A percentile compares a stretch with the other conserved stretches of the same genome.
Evolutionary conservation across 768 basidiomycete genomes (phyloP).

Genomic region (Panaeolus cyanescens): DNA sequence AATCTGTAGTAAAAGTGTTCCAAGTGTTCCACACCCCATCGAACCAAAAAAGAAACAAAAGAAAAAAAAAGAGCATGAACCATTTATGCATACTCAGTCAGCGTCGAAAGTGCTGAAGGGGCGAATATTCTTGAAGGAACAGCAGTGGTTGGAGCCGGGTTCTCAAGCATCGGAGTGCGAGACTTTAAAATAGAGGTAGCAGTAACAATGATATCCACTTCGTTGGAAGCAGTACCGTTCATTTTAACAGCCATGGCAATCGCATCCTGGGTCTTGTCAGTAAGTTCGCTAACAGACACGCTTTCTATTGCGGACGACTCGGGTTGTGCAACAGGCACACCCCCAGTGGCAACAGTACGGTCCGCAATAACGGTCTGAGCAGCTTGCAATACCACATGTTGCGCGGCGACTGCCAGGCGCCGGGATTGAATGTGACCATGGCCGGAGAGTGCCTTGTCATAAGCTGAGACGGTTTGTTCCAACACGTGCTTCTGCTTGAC

Average conservation of each 20-base stretch:
- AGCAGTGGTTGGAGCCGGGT: conserved; percentile 19
- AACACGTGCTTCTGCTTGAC: conserved; percentile 84
- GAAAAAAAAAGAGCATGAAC: conserved; percentile 19
- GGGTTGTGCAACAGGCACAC: conserved; percentile 35
- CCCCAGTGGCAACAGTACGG: conserved; percentile 41
- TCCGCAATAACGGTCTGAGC: conserved; percentile 66
- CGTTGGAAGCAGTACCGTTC: conserved; percentile 70
- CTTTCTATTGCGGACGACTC: conserved; percentile 47
- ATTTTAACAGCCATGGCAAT: conserved; percentile 84
- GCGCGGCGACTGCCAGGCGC: conserved; percentile 73
- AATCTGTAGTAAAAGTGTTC: not conserved
- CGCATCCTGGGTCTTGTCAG: conserved; percentile 59
- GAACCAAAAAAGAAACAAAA: conserved; percentile 18
- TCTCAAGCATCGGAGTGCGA: conserved; percentile 32
- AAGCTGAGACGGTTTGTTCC: conserved; percentile 67
- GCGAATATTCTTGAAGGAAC: conserved; percentile 20
- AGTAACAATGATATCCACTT: conserved; percentile 80
- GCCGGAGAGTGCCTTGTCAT: conserved; percentile 68
- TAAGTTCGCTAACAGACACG: conserved; percentile 52
- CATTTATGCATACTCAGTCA: conserved; percentile 44
- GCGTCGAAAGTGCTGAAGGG: conserved; percentile 34
- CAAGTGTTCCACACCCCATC: conserved; percentile 14
- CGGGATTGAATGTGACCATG: conserved; percentile 53
- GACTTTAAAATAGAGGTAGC: conserved; percentile 56
- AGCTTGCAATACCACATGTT: conserved; percentile 81